Conservation (phyloP, 352 stramenopile genomes). For the Elongisporangium prolatum region DNA sequence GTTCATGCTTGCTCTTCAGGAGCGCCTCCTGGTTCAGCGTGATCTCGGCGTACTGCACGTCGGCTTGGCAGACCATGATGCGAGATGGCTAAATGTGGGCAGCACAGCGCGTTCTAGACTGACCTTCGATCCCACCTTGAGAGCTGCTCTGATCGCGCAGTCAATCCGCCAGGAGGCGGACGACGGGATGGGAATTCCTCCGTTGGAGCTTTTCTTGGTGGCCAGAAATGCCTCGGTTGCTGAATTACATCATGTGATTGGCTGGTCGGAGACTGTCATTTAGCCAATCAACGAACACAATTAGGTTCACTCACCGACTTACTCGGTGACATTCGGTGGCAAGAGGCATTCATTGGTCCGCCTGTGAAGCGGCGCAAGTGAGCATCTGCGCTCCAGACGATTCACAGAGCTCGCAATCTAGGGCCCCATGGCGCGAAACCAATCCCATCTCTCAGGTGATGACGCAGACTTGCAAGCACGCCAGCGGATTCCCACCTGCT, state of each 20-base stretch:
- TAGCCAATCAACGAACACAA: slow-evolving; percentile 1
- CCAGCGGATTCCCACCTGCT: background rate
- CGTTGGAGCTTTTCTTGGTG: background rate
- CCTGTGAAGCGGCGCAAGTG: background rate
- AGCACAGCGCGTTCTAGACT: slow-evolving; percentile 3
- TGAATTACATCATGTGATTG: slow-evolving; percentile 2
- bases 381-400: background rate
- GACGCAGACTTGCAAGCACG: background rate
- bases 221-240: slow-evolving; percentile 1
- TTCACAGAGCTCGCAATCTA: background rate
- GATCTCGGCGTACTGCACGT: slow-evolving; percentile 61
- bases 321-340: slow-evolving; percentile 2
- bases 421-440: background rate
- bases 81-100: background rate
- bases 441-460: background rate
- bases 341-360: slow-evolving; percentile 4
- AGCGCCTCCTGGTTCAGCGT: slow-evolving; percentile 26
- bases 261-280: background rate
- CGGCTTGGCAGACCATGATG: slow-evolving; percentile 42
- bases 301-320: background rate
- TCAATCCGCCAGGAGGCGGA: slow-evolving; percentile 1
- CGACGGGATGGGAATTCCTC: background rate
- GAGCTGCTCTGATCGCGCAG: slow-evolving; percentile 3
- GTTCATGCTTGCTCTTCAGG: slow-evolving; percentile 16
- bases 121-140: slow-evolving; percentile 14